These are phyloP conservation scores for Syzygium grande DNA, from an alignment of 345 rosid genomes.

Conservation along the genomic window DNA sequence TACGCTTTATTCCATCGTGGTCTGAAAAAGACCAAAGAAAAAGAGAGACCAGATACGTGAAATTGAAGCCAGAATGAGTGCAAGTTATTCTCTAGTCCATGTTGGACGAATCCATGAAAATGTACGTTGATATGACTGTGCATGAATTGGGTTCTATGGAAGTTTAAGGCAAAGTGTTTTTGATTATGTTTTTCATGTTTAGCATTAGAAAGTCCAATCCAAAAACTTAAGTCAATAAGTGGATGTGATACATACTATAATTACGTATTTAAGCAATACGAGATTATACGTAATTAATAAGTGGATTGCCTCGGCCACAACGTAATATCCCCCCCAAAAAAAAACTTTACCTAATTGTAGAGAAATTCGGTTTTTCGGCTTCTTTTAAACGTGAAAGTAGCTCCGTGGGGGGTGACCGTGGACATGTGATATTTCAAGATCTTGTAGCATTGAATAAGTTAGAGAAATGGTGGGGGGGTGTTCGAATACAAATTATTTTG, in stretches of 20 bases:
- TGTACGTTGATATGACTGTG: not conserved
- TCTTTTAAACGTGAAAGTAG: not conserved
- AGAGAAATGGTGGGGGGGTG: not conserved
- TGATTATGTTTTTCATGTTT: not conserved
- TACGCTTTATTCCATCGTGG: not conserved
- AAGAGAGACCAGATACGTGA: not conserved
- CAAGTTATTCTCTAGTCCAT: not conserved
- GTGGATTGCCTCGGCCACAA: not conserved
- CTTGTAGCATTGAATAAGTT: not conserved
- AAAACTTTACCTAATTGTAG: not conserved
- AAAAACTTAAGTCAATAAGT: not conserved
- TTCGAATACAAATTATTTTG: not conserved
- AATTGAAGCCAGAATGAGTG: not conserved
- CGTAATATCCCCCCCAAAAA: not conserved
- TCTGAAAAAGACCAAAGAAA: not conserved
- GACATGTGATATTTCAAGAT: not conserved
- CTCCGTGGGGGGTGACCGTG: not conserved
- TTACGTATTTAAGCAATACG: not conserved
- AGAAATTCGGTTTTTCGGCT: not conserved
- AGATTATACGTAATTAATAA: not conserved
- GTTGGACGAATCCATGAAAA: not conserved
- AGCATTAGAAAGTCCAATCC: not conserved
- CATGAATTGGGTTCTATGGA: not conserved
- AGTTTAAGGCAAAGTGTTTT: not conserved
- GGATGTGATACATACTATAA: not conserved